Evolutionary conservation across 345 rosid genomes (phyloP).

Genomic region (Euphorbia peplus): DNA sequence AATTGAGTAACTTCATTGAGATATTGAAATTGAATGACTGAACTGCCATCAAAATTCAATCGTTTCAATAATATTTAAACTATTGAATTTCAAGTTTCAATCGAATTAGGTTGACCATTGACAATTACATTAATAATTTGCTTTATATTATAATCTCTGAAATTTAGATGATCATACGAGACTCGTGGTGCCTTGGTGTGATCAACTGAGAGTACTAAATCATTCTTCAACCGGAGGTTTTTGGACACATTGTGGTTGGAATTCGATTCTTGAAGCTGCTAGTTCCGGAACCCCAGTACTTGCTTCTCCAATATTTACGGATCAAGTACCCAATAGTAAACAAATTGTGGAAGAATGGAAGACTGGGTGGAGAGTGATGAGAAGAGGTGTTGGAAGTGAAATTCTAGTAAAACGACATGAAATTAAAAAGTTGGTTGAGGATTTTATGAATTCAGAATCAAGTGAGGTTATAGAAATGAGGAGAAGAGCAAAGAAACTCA

Average conservation of each 20-base stretch:
- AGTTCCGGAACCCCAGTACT: conserved; percentile 30
- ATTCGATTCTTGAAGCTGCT: conserved; percentile 26
- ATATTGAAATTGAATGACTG: no score
- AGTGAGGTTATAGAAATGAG: conserved; percentile 16
- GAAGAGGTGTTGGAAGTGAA: not conserved
- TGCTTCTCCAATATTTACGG: conserved; percentile 26
- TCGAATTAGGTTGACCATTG: no score
- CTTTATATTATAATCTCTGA: no score
- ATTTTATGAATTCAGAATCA: conserved; percentile 20
- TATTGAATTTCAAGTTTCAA: no score
- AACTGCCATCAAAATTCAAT: no score
- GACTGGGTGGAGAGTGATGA: conserved; percentile 27
- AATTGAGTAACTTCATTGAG: no score
- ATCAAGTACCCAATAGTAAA: conserved; percentile 23
- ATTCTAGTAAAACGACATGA: conserved; percentile 15
- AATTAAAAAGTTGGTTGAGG: conserved; percentile 15
- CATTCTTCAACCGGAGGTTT: conserved; percentile 30
- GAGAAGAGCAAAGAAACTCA: conserved; percentile 15
- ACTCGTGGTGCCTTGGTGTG: conserved; percentile 27
- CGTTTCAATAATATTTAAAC: no score
- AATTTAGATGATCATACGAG: conserved; percentile 8
- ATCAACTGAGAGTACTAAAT: conserved; percentile 24
- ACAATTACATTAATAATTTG: no score
- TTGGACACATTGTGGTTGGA: conserved; percentile 35
- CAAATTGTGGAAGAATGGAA: conserved; percentile 24